Percentiles rank a stretch among this genome's conserved stretches.
These are phyloP conservation scores for Fusarium virguliforme DNA, from an alignment of 2,329 filamentous ascomycete species.

Conservation along the genomic window DNA sequence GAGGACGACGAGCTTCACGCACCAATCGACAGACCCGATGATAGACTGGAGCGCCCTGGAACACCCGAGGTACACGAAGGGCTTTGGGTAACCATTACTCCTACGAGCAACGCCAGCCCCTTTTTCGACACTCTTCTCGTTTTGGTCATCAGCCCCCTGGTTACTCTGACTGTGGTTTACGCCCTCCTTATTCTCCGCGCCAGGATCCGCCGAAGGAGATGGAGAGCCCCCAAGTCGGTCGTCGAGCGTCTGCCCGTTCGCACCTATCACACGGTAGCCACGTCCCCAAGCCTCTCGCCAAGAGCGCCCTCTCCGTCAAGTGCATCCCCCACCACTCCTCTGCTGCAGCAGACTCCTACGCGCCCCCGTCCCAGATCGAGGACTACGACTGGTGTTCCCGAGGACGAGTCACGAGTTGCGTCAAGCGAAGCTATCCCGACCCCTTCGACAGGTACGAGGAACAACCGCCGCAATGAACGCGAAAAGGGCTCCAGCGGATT, in stretches of 20 bases:
- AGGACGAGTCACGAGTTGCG: slow-evolving; percentile 64
- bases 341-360: slow-evolving; percentile 75
- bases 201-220: slow-evolving; percentile 88
- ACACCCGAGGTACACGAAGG: slow-evolving; percentile 71
- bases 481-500: slow-evolving; percentile 65
- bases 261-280: slow-evolving; percentile 89
- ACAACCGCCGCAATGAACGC: slow-evolving; percentile 57
- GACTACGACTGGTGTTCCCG: slow-evolving; percentile 74
- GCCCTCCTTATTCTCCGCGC: slow-evolving; percentile 89
- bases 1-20: slow-evolving; percentile 48
- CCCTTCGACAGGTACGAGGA: slow-evolving; percentile 55
- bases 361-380: slow-evolving; percentile 75
- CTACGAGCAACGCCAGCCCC: slow-evolving; percentile 88
- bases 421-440: slow-evolving; percentile 61
- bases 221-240: slow-evolving; percentile 97
- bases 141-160: slow-evolving; percentile 92
- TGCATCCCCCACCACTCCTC: slow-evolving; percentile 83
- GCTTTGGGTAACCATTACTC: slow-evolving; percentile 96
- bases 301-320: slow-evolving; percentile 75
- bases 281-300: slow-evolving; percentile 69
- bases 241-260: slow-evolving; percentile 95
- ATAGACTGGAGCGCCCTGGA: slow-evolving; percentile 43
- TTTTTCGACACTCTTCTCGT: slow-evolving; percentile 98
- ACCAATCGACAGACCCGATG: slow-evolving; percentile 42
- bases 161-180: slow-evolving; percentile 94